Evolutionary conservation across 164 flowering plant genomes (phyloP), one percentile per base, ranked within the genome.

Genomic region (Magnolia changhungtana): DNA sequence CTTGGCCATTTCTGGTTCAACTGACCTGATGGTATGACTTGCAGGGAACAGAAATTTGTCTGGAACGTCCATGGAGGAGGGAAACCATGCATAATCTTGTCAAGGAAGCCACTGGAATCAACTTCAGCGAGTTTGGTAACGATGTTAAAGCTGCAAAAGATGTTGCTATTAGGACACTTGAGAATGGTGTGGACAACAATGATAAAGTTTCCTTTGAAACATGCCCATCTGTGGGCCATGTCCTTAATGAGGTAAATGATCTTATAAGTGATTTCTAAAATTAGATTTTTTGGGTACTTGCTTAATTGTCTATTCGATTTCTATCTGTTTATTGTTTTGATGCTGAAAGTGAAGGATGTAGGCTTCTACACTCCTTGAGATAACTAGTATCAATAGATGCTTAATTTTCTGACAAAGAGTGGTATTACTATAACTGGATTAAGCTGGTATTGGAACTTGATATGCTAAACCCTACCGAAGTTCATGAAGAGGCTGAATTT

Each of bases 71-170:
- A 67, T 96, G 98, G 98, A 93, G 92, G 88, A 92, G 97, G 79
- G 98, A 92, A 87, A 91, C 95, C 65, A 96, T 94, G 98, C 98
- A 92, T 79, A 91, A 94, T 87, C 98, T 96, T 83, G 99, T 96
- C 27, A 88, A 90, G 87, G 96, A 96, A 85, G 90, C 87, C 76
- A 87, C 95, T 29, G 93, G 92, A 64, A 83, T 96, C 73, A 91
- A 94, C 84, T 93, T 93, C 74, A 85, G 5, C 69, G 86, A 86
- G 83, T 82, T 91, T 51, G 88, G 89, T 1, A 78, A 82, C 80
- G 91, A 92, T 83, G 86, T 92, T 45, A 74, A 84, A 75, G 79
- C 74, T 81, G 98, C 98, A 72, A 89, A 92, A 85, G 91, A 89
- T 80, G 88, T 78, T 73, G 82, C 88, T 65, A 45, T 84, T 61